phyloP scores from a whole-genome alignment of 108 stramenopile species.

The Cyclotella sp. region DNA sequence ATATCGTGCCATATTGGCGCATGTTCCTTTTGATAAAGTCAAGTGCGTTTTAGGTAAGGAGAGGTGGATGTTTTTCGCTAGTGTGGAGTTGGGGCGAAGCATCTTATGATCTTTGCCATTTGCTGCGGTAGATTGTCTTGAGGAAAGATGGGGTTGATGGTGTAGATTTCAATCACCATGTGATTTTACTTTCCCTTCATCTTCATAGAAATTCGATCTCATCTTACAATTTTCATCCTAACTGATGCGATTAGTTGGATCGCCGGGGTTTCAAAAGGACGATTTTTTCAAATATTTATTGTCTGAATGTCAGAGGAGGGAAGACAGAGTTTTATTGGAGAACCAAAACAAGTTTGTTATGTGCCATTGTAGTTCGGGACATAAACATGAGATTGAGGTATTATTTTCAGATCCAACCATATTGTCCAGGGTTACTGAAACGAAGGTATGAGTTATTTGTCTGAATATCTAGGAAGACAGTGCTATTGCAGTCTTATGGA shows the following conservation, averaged over 20 bases:
- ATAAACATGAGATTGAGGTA: slow-evolving; percentile 96
- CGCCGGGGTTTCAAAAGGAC: slow-evolving; percentile 95
- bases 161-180: no score
- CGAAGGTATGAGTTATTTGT: slow-evolving; percentile 55
- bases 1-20: slow-evolving; percentile 88
- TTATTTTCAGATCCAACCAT: slow-evolving; percentile 89
- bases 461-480: no score
- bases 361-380: slow-evolving; percentile 92
- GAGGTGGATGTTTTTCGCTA: no score
- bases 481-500: no score
- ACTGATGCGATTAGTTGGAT: slow-evolving; percentile 61
- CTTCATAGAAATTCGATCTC: no score
- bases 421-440: slow-evolving; percentile 82
- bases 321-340: slow-evolving; percentile 85
- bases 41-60: slow-evolving; percentile 76
- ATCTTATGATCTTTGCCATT: no score
- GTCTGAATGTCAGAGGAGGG: slow-evolving; percentile 75
- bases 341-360: slow-evolving; percentile 94
- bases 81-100: no score
- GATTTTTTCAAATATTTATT: slow-evolving; percentile 92
- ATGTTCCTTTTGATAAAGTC: slow-evolving; percentile 89
- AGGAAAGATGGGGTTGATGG: no score
- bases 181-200: no score
- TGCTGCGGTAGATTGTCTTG: no score
- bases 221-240: not conserved